Base-by-base conservation (phyloP, 2,329 filamentous ascomycete species). In the Fusarium tanahbumbuense region DNA sequence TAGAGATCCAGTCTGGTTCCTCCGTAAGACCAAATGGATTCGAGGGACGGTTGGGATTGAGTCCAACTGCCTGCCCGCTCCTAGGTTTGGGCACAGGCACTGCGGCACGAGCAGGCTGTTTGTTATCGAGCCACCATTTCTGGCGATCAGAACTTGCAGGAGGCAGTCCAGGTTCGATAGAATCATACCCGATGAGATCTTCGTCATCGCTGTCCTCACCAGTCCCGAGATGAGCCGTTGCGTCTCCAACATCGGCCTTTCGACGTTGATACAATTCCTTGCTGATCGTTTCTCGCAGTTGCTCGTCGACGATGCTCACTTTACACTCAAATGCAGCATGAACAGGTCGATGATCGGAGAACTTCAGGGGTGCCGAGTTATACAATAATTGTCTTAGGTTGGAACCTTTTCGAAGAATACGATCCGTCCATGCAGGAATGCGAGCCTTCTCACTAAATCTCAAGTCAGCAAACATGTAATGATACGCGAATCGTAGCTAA, bases 401-500 rank as follows among this genome's bases (percentile, higher is more conserved):
- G 64, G 88, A 83, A 10, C 96, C 96, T 81, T 94, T 97, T 63
- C 93, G 91, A 11, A 99, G 83, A 47, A 99, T 92, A 40, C 96
- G 92, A 80, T 99, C 96, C 65, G 94, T 98, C 96, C 96, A 99
- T 1, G 96, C 96, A 5, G 96, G 96, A 67, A 98, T 98, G 18
- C 96, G 91, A 57, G 91, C 90, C 79, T 99, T 99, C 76, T 98
- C 95, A 50, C 91, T 92, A 53, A 16, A 48, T n/a, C 32, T 6
- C 8, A 44, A 44, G 64, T 78, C 41, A 77, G 71, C 30, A 49
- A 49, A 32, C 22, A 18, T 28, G 42, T 12, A 42, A 15, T n/a
- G 7, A 27, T 20, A 27, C 18, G 22, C 8, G 20, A 9, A 23
- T n/a, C 15, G 46, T 5, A 12, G 28, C 15, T 16, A 27, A 25